phyloP scores from a whole-genome alignment of 805 yeast species.

The Kuraishia ogatae region DNA sequence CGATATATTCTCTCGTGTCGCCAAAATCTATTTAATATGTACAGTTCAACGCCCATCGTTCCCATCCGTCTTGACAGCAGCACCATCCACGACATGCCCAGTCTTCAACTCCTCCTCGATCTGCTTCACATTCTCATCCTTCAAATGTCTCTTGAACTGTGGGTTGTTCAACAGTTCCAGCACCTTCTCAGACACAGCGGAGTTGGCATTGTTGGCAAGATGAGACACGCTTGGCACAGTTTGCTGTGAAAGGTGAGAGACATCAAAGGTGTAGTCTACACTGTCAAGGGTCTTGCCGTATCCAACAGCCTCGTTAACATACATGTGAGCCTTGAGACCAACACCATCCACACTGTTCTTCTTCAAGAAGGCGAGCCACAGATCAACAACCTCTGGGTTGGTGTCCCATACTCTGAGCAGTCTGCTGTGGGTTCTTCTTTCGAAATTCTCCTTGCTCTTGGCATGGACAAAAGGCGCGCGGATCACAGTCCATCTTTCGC shows the following conservation, averaged over 20 bases:
- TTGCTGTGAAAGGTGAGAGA: conserved; percentile 17
- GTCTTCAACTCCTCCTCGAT: neutral
- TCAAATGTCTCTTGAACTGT: conserved; percentile 50
- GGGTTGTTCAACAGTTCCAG: conserved; percentile 64
- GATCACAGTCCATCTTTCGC: conserved; percentile 89
- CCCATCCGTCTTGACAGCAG: neutral
- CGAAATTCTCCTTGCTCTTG: conserved; percentile 88
- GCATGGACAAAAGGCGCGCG: conserved; percentile 92
- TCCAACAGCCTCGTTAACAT: conserved; percentile 40
- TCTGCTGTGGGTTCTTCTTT: conserved; percentile 77
- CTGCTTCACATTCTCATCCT: neutral
- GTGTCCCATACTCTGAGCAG: conserved; percentile 74
- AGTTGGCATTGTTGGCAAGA: conserved; percentile 16
- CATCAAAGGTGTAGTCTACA: conserved; percentile 13
- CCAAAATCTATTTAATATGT: neutral
- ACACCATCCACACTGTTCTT: conserved; percentile 78
- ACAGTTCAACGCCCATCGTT: neutral
- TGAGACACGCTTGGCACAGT: conserved; percentile 10
- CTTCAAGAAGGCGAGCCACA: conserved; percentile 69
- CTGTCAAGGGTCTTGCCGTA: conserved; percentile 30
- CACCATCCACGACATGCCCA: neutral
- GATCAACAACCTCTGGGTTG: conserved; percentile 74
- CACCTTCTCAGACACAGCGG: conserved; percentile 58
- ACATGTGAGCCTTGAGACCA: conserved; percentile 69
- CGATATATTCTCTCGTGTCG: no score